Evolutionary conservation across 1,284 basidiomycete genomes (phyloP), one percentile per base, ranked within the genome.

Genomic region (Cronartium quercuum): DNA sequence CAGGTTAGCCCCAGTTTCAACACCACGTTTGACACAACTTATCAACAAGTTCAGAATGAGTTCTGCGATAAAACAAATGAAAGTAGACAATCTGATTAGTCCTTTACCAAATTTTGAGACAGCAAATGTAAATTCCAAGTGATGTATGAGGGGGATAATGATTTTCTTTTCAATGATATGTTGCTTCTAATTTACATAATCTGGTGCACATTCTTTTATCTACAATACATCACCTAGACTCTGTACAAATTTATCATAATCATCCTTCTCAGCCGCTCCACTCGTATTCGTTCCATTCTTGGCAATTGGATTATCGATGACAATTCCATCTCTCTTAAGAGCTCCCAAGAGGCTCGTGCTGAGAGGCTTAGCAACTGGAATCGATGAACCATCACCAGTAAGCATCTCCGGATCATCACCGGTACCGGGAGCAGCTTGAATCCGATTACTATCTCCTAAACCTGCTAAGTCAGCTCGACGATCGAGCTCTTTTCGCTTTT

Each of bases 401-500:
- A 55, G 13, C 15, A 29, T 64, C 24, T 47, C 42, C 5, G 66
- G 68, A 37, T 76, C 66, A 34, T 70, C 21, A 6, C 62, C 73
- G 15, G 64, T 68, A 58, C 76, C 75, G 9, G 77, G 71, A 9
- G 79, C 78, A 13, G 79, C 78, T 29, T 78, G 79, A 44, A 78
- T 78, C 21, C 70, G 70, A 66, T 79, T 76, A 7, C 77, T 67
- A 24, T 75, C 76, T 7, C 78, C 78, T 24, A 80, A 76, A 1
- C 80, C 80, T 3, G 76, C 77, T 29, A 78, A 75, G 40, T 68
- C 68, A 38, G 70, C 75, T 29, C 78, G 66, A 12, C 77, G 75
- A 64, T 78, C 78, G 57, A 78, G 74, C 38, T 78, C 77, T 57
- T 77, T 76, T 35, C 76, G 71, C 55, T 78, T 79, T 64, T 78